A percentile compares a stretch with the other conserved stretches of the same genome.
Evolutionary conservation across 257 asterid species (phyloP).

Genomic region (Solanum sparsipilum): DNA sequence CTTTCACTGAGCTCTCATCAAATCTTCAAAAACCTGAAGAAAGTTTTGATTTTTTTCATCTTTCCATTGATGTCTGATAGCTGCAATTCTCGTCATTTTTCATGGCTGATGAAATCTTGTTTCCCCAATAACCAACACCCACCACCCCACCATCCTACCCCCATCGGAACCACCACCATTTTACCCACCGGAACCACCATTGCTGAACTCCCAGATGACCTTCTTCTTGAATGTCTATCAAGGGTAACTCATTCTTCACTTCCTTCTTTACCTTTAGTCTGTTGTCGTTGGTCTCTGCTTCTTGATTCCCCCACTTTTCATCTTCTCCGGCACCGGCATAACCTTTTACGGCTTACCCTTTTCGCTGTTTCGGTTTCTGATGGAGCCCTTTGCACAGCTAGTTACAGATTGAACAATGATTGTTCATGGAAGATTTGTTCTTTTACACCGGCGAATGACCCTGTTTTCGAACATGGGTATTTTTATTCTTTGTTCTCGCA

Average conservation of each 20-base stretch:
- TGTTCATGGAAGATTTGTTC: conserved; percentile 49
- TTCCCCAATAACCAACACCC: conserved; percentile 54
- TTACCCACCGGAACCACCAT: conserved; percentile 25
- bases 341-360: conserved; percentile 37
- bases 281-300: conserved; percentile 76
- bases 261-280: conserved; percentile 61
- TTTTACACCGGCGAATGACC: conserved; percentile 16
- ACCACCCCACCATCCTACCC: conserved; percentile 11
- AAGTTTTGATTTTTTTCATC: not conserved
- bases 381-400: conserved; percentile 57
- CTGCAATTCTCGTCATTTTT: conserved; percentile 67
- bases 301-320: conserved; percentile 52
- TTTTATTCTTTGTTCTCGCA: conserved; percentile 34
- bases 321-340: conserved; percentile 47
- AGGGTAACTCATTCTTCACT: conserved; percentile 52
- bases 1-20: not conserved
- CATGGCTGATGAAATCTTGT: conserved; percentile 87
- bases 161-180: conserved; percentile 13
- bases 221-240: conserved; percentile 72
- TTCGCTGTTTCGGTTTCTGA: conserved; percentile 47
- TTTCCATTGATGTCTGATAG: conserved; percentile 21
- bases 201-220: conserved; percentile 70
- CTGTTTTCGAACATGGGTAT: conserved; percentile 4
- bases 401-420: conserved; percentile 29
- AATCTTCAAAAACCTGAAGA: not conserved